A percentile compares a stretch with the other conserved stretches of the same genome.
Conservation (phyloP, 768 basidiomycete species). For the Russula emetica region DNA sequence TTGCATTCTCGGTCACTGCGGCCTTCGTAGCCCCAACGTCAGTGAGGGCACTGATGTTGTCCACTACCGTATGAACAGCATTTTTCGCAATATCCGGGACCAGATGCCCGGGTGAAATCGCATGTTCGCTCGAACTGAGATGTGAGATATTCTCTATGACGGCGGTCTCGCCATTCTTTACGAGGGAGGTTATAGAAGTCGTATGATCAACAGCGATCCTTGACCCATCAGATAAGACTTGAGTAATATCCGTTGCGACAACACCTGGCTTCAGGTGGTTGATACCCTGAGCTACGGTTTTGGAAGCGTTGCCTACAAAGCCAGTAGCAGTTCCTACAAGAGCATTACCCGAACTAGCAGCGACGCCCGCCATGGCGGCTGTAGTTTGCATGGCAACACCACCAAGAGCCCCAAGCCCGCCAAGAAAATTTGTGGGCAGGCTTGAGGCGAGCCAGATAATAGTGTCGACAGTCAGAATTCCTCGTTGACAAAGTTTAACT, state of each 20-base stretch:
- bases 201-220: background rate
- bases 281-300: background rate
- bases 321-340: constrained; percentile 5
- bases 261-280: background rate
- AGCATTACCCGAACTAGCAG: background rate
- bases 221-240: background rate
- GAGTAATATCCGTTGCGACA: background rate
- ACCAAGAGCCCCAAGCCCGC: background rate
- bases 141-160: constrained; percentile 3
- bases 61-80: background rate
- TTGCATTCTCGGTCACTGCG: background rate
- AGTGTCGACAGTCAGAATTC: constrained; percentile 4
- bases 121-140: background rate
- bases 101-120: background rate
- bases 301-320: constrained; percentile 5
- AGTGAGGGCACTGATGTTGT: background rate
- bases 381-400: constrained; percentile 13
- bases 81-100: constrained; percentile 3
- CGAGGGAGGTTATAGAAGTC: constrained; percentile 2
- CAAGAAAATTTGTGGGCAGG: constrained; percentile 5
- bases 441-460: constrained; percentile 18
- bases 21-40: constrained; percentile 5
- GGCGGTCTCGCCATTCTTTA: background rate
- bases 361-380: background rate
- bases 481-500: constrained; percentile 12